Conservation (phyloP, 345 rosid species). For the Gossypium ekmanianum region DNA sequence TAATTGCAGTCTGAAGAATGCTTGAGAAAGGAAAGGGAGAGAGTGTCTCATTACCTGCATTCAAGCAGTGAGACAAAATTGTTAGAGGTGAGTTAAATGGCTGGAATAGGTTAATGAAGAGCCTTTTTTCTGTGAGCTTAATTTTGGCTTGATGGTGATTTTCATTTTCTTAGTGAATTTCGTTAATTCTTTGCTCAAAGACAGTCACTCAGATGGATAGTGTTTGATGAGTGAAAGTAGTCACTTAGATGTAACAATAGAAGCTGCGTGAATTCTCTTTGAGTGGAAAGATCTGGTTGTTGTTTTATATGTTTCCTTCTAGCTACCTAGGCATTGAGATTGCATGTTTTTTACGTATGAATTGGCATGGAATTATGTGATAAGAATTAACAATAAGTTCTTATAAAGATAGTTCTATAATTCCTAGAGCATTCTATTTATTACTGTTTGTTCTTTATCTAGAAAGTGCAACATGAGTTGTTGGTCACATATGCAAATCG, state of each 20-base stretch:
- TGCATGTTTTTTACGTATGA: neutral
- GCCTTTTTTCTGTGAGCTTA: neutral
- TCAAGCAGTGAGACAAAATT: slow-evolving; percentile 84
- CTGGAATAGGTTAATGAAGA: neutral
- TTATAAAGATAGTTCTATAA: neutral
- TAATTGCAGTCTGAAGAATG: slow-evolving; percentile 83
- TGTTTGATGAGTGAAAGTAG: slow-evolving; percentile 2
- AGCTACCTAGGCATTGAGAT: neutral
- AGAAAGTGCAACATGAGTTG: slow-evolving; percentile 92
- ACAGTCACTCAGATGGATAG: neutral
- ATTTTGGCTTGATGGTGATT: neutral
- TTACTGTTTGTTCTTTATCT: slow-evolving; percentile 20
- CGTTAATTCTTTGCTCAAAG: neutral
- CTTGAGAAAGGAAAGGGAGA: slow-evolving; percentile 81
- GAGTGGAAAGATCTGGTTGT: neutral
- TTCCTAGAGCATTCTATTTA: slow-evolving; percentile 4
- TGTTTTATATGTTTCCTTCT: neutral
- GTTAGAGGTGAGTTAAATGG: slow-evolving; percentile 69
- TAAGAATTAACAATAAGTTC: neutral
- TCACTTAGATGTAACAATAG: neutral
- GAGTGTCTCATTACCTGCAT: slow-evolving; percentile 85
- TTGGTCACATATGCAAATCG: slow-evolving; percentile 59
- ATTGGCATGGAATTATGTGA: neutral
- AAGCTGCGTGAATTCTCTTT: neutral
- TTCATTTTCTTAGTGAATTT: neutral